phyloP scores from a whole-genome alignment of 495 filamentous ascomycete species.

The Aspergillus bridgeri region DNA sequence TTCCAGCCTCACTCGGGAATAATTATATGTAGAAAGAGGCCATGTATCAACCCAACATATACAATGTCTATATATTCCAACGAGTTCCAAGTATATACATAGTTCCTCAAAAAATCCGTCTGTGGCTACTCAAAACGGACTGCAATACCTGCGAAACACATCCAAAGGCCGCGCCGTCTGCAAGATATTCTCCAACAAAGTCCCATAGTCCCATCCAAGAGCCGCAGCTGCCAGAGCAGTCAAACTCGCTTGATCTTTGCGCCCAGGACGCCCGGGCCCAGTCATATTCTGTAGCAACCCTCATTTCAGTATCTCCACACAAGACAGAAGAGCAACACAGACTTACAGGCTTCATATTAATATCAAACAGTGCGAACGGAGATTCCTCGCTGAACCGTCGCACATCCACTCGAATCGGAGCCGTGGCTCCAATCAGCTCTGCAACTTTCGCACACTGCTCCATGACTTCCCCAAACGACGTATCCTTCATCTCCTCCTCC shows the following conservation, averaged over 20 bases:
- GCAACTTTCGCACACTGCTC: conserved; percentile 30
- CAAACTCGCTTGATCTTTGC: conserved; percentile 30
- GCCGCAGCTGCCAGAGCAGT: conserved; percentile 25
- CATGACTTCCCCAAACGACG: conserved; percentile 19
- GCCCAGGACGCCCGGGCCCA: conserved; percentile 27
- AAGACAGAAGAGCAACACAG: not conserved
- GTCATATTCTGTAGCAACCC: conserved; percentile 27
- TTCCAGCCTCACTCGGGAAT: too few relatives aligned
- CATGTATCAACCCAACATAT: too few relatives aligned
- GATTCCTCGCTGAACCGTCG: conserved; percentile 23
- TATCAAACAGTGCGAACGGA: conserved; percentile 40
- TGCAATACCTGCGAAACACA: conserved; percentile 17
- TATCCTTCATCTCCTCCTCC: conserved; percentile 17
- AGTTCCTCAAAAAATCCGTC: not conserved
- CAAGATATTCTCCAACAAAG: conserved; percentile 23
- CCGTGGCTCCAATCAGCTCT: conserved; percentile 25
- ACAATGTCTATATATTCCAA: too few relatives aligned
- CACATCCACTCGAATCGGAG: conserved; percentile 35
- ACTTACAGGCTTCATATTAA: conserved; percentile 44
- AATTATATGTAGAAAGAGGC: too few relatives aligned
- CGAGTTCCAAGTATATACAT: too few relatives aligned
- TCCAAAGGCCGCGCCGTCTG: conserved; percentile 13
- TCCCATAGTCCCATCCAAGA: conserved; percentile 24
- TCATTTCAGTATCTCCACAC: not conserved
- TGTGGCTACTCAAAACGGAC: conserved; percentile 13